phyloP scores from a whole-genome alignment of 352 stramenopile species.

The Thraustochytrium sp. region DNA sequence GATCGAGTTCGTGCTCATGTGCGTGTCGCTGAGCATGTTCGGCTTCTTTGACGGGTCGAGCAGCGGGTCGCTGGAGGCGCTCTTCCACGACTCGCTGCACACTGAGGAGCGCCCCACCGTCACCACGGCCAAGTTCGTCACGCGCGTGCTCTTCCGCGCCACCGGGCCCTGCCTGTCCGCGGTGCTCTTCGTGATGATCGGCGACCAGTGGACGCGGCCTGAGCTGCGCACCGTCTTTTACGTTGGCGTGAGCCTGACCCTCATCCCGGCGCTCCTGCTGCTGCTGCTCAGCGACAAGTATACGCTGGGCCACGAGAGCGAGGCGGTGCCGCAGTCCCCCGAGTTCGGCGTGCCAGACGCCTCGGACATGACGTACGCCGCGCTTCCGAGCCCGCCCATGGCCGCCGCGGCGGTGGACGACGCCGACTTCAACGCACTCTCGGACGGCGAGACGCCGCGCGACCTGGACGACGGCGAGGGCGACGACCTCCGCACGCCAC shows the following conservation, averaged over 20 bases:
- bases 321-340: not conserved
- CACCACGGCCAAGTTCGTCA: slow-evolving; percentile 53
- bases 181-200: slow-evolving; percentile 53
- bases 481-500: not conserved
- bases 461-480: not conserved
- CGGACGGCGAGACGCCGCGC: not conserved
- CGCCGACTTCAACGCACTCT: not conserved
- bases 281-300: slow-evolving; percentile 58
- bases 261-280: slow-evolving; percentile 51
- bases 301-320: slow-evolving; percentile 50
- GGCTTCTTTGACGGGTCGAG: slow-evolving; percentile 55
- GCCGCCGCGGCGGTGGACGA: not conserved
- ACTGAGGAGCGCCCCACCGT: slow-evolving; percentile 50
- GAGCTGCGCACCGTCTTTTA: slow-evolving; percentile 53
- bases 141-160: slow-evolving; percentile 46
- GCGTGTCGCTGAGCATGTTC: slow-evolving; percentile 52
- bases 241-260: slow-evolving; percentile 52
- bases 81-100: slow-evolving; percentile 56
- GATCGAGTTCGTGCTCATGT: slow-evolving; percentile 44
- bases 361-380: slow-evolving; percentile 12
- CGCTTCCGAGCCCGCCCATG: not conserved
- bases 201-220: slow-evolving; percentile 53
- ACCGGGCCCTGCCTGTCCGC: slow-evolving; percentile 55
- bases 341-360: not conserved
- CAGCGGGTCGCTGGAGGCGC: slow-evolving; percentile 54